Evolutionary conservation across 257 asterid genomes (phyloP), one percentile per base, ranked within the genome.

Genomic region (Solanum bulbocastanum): DNA sequence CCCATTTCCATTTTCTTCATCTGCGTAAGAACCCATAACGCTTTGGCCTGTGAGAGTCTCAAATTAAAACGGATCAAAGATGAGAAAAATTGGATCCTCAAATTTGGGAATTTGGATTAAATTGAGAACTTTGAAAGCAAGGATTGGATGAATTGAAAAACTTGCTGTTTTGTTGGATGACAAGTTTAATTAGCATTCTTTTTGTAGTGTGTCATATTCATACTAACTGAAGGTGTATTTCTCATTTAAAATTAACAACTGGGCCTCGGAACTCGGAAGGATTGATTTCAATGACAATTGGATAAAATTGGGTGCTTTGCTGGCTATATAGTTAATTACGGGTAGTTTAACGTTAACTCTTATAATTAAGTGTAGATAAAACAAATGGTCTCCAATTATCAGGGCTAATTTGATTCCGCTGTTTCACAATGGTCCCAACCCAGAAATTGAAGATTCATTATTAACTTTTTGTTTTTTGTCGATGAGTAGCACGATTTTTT

Each of bases 21-120:
- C 93, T 37, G 15, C 90, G 23, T 83, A 87, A 52, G 68, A 76
- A 89, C 91, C 92, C 96, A 93, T 93, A 76, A 23, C 12, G 58
- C 18, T 81, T 2, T 4, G 62, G 69, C 69, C 27, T 81, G 83
- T 37, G 25, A 6, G 11, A 37, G 25, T 36, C 13, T 73, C 49
- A 3, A 12, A 25, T 78, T 42, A 44, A 56, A 7, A 16, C 68
- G 18, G 42, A 18, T 46, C 68, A 81, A 46, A 46, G 18, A 30
- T 25, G 56, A 27, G 25, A 15, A 79, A 81, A 44, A 2, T 32
- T 32, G 18, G 27, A 15, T 30, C 20, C 35, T 44, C 10, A 10
- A 81, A 81, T 81, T 25, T 42, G 60, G 36, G 60, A 52, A 16
- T 52, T 40, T 6, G 85, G 49, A 27, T 79, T 44, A 79, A 42